Evolutionary conservation across 1,284 basidiomycete species (phyloP), one percentile per base, ranked within the genome.

Genomic region (Leccinum fuscescens): DNA sequence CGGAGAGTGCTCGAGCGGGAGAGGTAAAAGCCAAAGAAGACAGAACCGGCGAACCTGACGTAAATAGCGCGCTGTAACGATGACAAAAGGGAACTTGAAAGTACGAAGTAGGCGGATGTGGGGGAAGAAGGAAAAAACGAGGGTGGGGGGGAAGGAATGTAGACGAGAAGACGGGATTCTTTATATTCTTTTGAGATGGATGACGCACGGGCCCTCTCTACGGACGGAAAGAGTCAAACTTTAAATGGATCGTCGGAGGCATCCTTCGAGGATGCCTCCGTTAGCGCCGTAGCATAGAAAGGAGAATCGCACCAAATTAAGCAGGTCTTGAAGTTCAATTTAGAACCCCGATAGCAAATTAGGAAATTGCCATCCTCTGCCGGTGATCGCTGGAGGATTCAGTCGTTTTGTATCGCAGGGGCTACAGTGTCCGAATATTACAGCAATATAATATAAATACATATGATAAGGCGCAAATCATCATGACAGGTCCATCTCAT

Each of bases 401-500:
- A 22, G 22, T 22, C 24, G 22, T 24, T 1, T 37, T 15, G 35
- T 6, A 37, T 37, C 35, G 35, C 35, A 37, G 35, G 14, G 35
- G 35, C 14, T 37, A 37, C 14, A 37, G 14, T 42, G 5, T 44
- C 44, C 6, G 2, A 22, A 46, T 46, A 22, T 22, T 46, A 46
- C 6, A 53, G 44, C 29, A 61, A 31, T n/a, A 59, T n/a, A 33
- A 46, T 44, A 65, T 39, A 24, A 51, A 60, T 65, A 61, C 55
- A 63, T 59, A 67, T 8, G 9, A 42, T 5, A 9, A 20, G 22
- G 33, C 20, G 29, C 33, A 46, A 33, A 50, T 39, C n/a, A 57
- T 74, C 56, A 72, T 6, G 68, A 69, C 24, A 70, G 11, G 42
- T 72, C 73, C 72, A 73, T 73, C 24, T 64, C 71, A 27, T 49